Evolutionary conservation across 805 yeast genomes (phyloP).

Genomic region (Zygotorulaspora sp.): DNA sequence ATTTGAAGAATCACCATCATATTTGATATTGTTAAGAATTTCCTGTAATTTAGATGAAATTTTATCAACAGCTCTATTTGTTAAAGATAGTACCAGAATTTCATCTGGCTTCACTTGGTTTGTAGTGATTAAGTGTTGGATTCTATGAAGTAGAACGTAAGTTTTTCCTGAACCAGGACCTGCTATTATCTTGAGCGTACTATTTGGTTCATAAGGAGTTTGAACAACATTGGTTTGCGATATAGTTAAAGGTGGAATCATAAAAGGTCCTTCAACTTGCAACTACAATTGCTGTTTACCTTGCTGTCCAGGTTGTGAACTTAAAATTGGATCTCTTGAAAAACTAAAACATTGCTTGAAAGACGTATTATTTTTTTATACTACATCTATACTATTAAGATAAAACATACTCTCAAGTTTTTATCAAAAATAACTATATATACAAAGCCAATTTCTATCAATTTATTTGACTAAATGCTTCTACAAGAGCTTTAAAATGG

Average conservation of each 20-base stretch:
- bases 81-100: constrained; percentile 59
- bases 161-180: constrained; percentile 80
- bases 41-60: constrained; percentile 33
- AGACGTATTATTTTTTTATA: too few species aligned
- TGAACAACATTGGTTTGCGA: constrained; percentile 46
- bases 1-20: constrained; percentile 5
- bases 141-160: constrained; percentile 49
- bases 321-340: too few species aligned
- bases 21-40: constrained; percentile 36
- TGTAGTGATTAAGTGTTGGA: constrained; percentile 43
- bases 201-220: constrained; percentile 37
- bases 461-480: constrained; percentile 29
- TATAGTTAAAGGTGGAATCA: constrained; percentile 33
- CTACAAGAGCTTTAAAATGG: constrained; percentile 30
- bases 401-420: too few species aligned
- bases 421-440: too few species aligned
- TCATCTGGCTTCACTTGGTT: constrained; percentile 45
- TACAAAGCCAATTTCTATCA: too few species aligned
- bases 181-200: constrained; percentile 50
- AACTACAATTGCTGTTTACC: too few species aligned
- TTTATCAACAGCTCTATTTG: constrained; percentile 61
- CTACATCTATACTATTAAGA: too few species aligned
- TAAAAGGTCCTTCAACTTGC: too few species aligned
- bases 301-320: too few species aligned
- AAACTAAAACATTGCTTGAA: too few species aligned